A percentile compares a stretch with the other conserved stretches of the same genome.
phyloP scores from a whole-genome alignment of 1,284 basidiomycete genomes.

The Trametes polyzona region DNA sequence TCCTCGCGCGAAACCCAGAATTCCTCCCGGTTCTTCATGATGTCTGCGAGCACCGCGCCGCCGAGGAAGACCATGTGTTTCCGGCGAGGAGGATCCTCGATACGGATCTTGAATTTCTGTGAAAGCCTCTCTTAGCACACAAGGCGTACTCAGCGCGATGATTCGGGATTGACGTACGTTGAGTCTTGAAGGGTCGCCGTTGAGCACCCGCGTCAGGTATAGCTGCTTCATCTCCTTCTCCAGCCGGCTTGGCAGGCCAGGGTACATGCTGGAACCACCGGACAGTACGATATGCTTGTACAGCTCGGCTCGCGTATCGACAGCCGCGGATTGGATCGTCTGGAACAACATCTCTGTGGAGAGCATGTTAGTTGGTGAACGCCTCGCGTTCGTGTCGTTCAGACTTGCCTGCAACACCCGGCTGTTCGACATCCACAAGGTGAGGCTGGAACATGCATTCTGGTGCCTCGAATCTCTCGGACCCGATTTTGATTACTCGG shows the following conservation, averaged over 20 bases:
- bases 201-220: slow-evolving; percentile 89
- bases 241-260: slow-evolving; percentile 92
- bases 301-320: slow-evolving; percentile 89
- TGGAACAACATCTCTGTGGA: slow-evolving; percentile 90
- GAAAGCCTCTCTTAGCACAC: neutral
- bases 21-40: slow-evolving; percentile 94
- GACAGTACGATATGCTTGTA: slow-evolving; percentile 99
- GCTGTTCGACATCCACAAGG: slow-evolving; percentile 96
- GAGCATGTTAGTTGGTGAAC: neutral
- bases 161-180: slow-evolving; percentile 64
- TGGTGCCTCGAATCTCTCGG: slow-evolving; percentile 99
- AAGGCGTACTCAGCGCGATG: neutral
- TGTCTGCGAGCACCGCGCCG: slow-evolving; percentile 94
- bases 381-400: no score
- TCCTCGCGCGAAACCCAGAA: slow-evolving; percentile 96
- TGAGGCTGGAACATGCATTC: slow-evolving; percentile 99
- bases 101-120: slow-evolving; percentile 99
- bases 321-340: slow-evolving; percentile 91
- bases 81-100: slow-evolving; percentile 96
- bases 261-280: slow-evolving; percentile 98
- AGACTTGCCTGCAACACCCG: slow-evolving; percentile 88
- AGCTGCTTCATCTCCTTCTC: slow-evolving; percentile 99
- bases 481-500: slow-evolving; percentile 95
- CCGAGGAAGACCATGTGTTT: slow-evolving; percentile 99
- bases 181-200: slow-evolving; percentile 83